These are phyloP conservation scores for Sindora glabra DNA, from an alignment of 306 rosid species.

Conservation along the genomic window DNA sequence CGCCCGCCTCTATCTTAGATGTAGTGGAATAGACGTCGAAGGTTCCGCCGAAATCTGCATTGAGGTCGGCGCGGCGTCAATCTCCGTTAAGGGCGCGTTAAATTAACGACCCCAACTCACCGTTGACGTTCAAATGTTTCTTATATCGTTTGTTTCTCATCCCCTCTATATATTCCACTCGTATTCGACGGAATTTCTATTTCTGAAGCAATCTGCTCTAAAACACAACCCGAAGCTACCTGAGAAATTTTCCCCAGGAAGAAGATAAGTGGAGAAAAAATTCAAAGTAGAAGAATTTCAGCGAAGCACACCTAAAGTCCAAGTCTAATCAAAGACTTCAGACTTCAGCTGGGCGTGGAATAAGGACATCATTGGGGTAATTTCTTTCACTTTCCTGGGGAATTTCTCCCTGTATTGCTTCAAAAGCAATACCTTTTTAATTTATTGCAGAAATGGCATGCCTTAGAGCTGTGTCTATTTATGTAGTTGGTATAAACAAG, in stretches of 20 bases:
- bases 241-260: no score
- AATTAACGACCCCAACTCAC: not conserved
- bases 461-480: no score
- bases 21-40: no score
- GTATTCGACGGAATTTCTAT: not conserved
- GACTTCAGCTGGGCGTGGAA: not conserved
- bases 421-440: not conserved
- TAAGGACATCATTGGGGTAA: constrained; percentile 8
- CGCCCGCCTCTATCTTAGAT: no score
- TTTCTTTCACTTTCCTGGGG: not conserved
- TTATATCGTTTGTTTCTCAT: not conserved
- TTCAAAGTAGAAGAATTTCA: not conserved
- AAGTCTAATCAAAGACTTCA: not conserved
- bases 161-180: constrained; percentile 22
- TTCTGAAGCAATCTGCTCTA: not conserved
- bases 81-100: not conserved
- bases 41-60: not conserved
- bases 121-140: constrained; percentile 21
- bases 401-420: no score
- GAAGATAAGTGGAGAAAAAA: not conserved
- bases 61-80: constrained; percentile 32
- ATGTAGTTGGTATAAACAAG: no score
- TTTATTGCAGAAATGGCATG: not conserved
- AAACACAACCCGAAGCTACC: no score
- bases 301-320: not conserved